Percentiles rank a stretch among this genome's conserved stretches.
Conservation (phyloP, 2,329 filamentous ascomycete genomes). For the Ophiocordyceps sinensis region DNA sequence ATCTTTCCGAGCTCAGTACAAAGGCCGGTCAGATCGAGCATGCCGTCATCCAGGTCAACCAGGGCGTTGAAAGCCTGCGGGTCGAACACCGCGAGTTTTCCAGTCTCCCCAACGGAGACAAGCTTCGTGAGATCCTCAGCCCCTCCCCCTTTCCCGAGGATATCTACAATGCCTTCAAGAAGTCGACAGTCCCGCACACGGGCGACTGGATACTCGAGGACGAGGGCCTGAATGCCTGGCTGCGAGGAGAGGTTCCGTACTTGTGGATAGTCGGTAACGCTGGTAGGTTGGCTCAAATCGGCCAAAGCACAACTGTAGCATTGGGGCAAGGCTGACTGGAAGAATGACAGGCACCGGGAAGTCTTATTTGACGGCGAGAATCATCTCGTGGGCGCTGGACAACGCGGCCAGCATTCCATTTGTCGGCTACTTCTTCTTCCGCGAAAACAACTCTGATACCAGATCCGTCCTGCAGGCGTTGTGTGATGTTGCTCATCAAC, state of each 20-base stretch:
- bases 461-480: constrained; percentile 29
- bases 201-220: constrained; percentile 31
- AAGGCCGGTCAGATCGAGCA: constrained; percentile 21
- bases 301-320: neutral
- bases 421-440: constrained; percentile 32
- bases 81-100: constrained; percentile 19
- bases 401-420: constrained; percentile 16
- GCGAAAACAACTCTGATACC: constrained; percentile 30
- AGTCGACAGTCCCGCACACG: constrained; percentile 23
- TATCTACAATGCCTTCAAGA: constrained; percentile 24
- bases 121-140: constrained; percentile 22
- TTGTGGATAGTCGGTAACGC: constrained; percentile 30
- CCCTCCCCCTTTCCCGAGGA: constrained; percentile 29
- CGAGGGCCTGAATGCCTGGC: constrained; percentile 22
- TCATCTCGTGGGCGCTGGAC: constrained; percentile 23
- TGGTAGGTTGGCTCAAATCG: constrained; percentile 8
- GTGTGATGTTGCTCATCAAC: constrained; percentile 30
- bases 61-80: constrained; percentile 18
- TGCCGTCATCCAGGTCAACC: constrained; percentile 19
- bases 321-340: neutral
- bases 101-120: constrained; percentile 18
- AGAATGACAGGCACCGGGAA: constrained; percentile 26
- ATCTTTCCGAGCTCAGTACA: constrained; percentile 19
- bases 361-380: constrained; percentile 27
- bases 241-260: constrained; percentile 20